Percentiles rank a stretch among this genome's conserved stretches.
phyloP scores from a whole-genome alignment of 305 asterid genomes.

The Fraxinus paxiana region DNA sequence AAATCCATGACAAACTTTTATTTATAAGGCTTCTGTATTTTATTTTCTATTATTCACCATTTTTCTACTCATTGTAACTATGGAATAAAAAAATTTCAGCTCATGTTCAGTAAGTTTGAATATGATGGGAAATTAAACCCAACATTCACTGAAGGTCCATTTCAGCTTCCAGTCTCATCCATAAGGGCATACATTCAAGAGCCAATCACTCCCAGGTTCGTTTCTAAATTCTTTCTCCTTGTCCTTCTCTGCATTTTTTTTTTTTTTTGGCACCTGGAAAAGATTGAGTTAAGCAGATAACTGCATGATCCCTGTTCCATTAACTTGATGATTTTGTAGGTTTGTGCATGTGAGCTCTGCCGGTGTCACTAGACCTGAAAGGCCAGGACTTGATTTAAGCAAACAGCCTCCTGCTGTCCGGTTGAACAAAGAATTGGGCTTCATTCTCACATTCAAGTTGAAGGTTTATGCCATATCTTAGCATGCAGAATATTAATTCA shows the following conservation, averaged over 20 bases:
- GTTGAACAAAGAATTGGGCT: slow-evolving; percentile 79
- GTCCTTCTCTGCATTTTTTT: neutral
- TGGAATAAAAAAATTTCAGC: slow-evolving; percentile 43
- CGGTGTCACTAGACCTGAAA: slow-evolving; percentile 93
- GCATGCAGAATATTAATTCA: slow-evolving; percentile 2
- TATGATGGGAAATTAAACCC: slow-evolving; percentile 89
- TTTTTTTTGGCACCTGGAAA: neutral
- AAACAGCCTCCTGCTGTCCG: slow-evolving; percentile 98
- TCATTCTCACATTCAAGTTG: slow-evolving; percentile 88
- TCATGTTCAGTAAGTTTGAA: slow-evolving; percentile 95
- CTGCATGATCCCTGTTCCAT: neutral
- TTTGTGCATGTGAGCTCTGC: slow-evolving; percentile 94
- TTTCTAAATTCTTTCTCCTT: slow-evolving; percentile 7
- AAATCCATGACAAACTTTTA: slow-evolving; percentile 14
- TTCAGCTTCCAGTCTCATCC: slow-evolving; percentile 78
- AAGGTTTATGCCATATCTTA: slow-evolving; percentile 44
- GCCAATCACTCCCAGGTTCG: slow-evolving; percentile 76
- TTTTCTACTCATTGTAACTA: slow-evolving; percentile 6
- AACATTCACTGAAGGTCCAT: slow-evolving; percentile 76
- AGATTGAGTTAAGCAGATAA: slow-evolving; percentile 2
- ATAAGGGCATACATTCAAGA: slow-evolving; percentile 68
- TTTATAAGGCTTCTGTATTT: neutral
- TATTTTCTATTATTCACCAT: neutral
- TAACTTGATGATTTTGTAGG: slow-evolving; percentile 29
- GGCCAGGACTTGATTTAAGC: slow-evolving; percentile 93